Base-by-base conservation (phyloP, 768 basidiomycete genomes). In the Wakefieldia striispora region DNA sequence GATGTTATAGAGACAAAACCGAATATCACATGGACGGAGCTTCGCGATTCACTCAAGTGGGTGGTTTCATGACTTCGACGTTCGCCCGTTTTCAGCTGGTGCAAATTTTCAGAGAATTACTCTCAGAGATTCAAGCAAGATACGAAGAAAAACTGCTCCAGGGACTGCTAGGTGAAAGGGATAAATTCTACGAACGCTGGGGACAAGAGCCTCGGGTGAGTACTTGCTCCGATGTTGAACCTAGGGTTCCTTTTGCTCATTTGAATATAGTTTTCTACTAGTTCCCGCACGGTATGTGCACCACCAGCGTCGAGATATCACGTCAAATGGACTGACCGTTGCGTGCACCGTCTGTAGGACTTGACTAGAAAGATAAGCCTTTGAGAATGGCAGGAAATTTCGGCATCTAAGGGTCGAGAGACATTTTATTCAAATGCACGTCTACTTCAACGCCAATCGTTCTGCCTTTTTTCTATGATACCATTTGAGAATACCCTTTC, bases 161-260 rank as follows among this genome's bases (percentile, higher is more conserved):
- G 29, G 29, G 29, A 12, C 11, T 29, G 29, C 2, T 29, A 10
- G 29, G 13, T 29, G 29, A 29, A 29, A 29, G 11, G 11, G 10
- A 27, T 7, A 8, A 7, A 10, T 27, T 27, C 17, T 34, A 33
- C 27, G 24, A 31, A n/a, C 4, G 3, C 13, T 58, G 55, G 39
- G 9, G n/a, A 11, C 63, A 64, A 40, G 43, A 47, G 12, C 63
- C 63, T 9, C 57, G 58, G 19, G 63, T 65, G 40, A 60, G 63
- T 47, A 29, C 10, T 29, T 13, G 14, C 24, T 24, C 21, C 9
- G 10, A 50, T 36, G 6, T 34, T 39, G 20, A 42, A 24, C 33
- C 8, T 4, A 33, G 27, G 7, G 7, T 45, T 27, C 8, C 35
- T 1, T 40, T 47, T 11, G 39, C 42, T 47, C 12, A 50, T 29